Base-by-base conservation (phyloP, 768 basidiomycete species). In the Pulveroboletus sp. region DNA sequence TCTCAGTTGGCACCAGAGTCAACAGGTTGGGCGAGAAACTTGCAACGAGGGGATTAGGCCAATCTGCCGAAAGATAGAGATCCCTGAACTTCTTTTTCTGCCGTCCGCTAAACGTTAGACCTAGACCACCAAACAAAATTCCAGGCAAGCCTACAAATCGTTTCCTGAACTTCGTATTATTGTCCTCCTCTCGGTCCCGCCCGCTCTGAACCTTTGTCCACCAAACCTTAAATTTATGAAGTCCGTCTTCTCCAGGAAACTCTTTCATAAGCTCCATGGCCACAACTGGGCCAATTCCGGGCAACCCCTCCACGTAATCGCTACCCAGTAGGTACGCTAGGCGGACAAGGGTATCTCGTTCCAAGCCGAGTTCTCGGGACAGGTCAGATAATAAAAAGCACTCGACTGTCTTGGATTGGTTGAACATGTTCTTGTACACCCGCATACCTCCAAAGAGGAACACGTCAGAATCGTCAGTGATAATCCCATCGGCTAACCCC, bases 391-490 rank as follows among this genome's bases (percentile, higher is more conserved):
- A 71, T 32, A 96, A 73, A 75, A 96, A 99, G 64, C 93, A 93
- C 69, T 99, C 96, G 47, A 97, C 96, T 4, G 93, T 97, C 75
- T 98, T 97, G 42, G 90, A 89, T 69, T 98, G 95, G 66, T 98
- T 97, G 74, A 99, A 99, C 89, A 99, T 95, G 67, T 99, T 98
- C 71, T 95, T 96, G 78, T 89, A 96, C 17, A 98, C 91, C n/a
- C 93, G 85, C 57, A 80, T 71, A 21, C 92, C 95, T 30, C 96
- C 96, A 58, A 99, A 99, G 43, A 99, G 83, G 71, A 99, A 99
- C 43, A 98, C 93, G 63, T 99, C 96, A 5, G 93, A 96, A 68
- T 99, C 96, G 66, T 99, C 96, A 0, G 96, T 99, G 66, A 99
- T 98, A 47, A 99, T 88, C 0, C 96, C 96, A 56, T 99, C 93